Conservation (phyloP, 129 eudicot genomes). For the Flaveria bidentis region DNA sequence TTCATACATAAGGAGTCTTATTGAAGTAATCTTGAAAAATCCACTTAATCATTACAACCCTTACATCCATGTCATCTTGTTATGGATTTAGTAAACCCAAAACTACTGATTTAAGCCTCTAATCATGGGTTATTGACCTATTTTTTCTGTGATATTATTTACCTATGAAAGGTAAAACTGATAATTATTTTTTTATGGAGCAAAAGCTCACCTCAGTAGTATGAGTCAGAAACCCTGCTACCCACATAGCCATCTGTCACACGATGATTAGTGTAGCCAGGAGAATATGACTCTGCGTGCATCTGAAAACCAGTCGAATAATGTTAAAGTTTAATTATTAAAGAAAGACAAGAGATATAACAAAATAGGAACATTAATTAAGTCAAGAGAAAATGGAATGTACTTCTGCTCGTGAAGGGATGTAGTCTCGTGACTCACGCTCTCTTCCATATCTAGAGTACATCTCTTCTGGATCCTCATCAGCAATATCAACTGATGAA, state of each 20-base stretch:
- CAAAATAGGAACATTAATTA: neutral
- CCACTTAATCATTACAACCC: slow-evolving; percentile 33
- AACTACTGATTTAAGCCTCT: slow-evolving; percentile 39
- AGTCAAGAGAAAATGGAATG: neutral
- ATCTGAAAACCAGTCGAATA: slow-evolving; percentile 27
- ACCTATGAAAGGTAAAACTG: slow-evolving; percentile 31
- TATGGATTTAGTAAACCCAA: slow-evolving; percentile 24
- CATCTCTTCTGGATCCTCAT: slow-evolving; percentile 43
- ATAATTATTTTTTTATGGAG: slow-evolving; percentile 3
- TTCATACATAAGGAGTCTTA: slow-evolving; percentile 39
- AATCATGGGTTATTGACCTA: slow-evolving; percentile 19
- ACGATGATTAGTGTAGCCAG: slow-evolving; percentile 38
- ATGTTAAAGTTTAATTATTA: slow-evolving; percentile 12
- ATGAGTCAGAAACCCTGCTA: slow-evolving; percentile 43
- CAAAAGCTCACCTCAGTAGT: slow-evolving; percentile 45
- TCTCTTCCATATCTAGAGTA: slow-evolving; percentile 48
- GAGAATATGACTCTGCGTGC: slow-evolving; percentile 45
- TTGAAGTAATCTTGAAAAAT: slow-evolving; percentile 33
- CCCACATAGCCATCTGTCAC: slow-evolving; percentile 41
- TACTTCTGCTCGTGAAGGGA: slow-evolving; percentile 49
- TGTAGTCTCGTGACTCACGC: slow-evolving; percentile 41
- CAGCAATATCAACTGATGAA: slow-evolving; percentile 24
- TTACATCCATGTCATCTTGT: slow-evolving; percentile 25
- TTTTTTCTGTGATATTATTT: slow-evolving; percentile 30
- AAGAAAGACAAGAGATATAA: neutral